Conservation (phyloP, 2,329 filamentous ascomycete species). For the Diaporthe ampelina region DNA sequence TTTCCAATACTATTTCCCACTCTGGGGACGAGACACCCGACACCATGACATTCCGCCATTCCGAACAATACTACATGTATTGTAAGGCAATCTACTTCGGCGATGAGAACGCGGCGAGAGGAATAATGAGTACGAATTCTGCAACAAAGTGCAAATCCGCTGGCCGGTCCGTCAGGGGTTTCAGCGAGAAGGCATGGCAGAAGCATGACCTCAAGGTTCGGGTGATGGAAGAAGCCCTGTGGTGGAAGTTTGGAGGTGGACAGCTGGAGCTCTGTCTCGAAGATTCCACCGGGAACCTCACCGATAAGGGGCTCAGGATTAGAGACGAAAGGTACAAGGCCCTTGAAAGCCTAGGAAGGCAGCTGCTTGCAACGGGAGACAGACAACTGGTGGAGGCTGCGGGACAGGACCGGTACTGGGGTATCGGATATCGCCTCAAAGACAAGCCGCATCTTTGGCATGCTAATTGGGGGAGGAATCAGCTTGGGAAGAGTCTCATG, state of each 20-base stretch:
- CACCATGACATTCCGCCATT: conserved; percentile 6
- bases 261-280: neutral
- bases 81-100: conserved; percentile 16
- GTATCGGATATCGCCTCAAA: neutral
- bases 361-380: neutral
- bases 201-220: conserved; percentile 6
- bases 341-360: neutral
- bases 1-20: neutral
- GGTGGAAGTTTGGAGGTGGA: conserved; percentile 23
- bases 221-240: conserved; percentile 26
- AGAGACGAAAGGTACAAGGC: neutral
- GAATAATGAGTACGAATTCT: neutral
- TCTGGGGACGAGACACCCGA: no score
- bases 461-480: neutral
- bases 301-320: neutral
- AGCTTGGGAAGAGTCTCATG: conserved; percentile 17
- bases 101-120: neutral
- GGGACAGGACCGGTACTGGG: neutral
- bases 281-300: neutral
- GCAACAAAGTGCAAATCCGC: conserved; percentile 15
- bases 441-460: neutral
- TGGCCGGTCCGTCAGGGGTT: conserved; percentile 2
- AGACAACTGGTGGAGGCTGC: neutral
- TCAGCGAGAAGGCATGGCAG: conserved; percentile 16
- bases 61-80: conserved; percentile 34